Evolutionary conservation across 1,284 basidiomycete genomes (phyloP).

Genomic region (Mrakiaceae sp.): DNA sequence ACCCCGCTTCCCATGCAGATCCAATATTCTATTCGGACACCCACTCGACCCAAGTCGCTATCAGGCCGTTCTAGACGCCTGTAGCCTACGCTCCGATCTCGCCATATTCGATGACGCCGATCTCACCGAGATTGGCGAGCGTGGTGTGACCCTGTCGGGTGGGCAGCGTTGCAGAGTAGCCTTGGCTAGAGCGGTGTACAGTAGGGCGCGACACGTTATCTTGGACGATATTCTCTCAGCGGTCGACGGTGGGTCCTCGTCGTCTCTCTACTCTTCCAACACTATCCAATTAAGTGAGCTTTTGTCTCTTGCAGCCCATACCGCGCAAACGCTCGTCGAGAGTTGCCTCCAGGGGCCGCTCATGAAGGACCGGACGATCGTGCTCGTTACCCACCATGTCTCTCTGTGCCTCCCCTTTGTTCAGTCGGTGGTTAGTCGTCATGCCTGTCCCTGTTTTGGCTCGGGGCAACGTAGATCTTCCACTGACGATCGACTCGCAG

Average conservation of each 20-base stretch:
- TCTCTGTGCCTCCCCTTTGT: conserved; percentile 34
- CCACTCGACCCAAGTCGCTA: conserved; percentile 33
- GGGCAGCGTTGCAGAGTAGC: conserved; percentile 60
- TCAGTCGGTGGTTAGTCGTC: conserved; percentile 28
- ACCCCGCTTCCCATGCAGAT: conserved; percentile 16
- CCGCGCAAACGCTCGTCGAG: conserved; percentile 29
- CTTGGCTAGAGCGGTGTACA: conserved; percentile 68
- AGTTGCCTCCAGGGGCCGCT: conserved; percentile 36
- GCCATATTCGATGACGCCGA: conserved; percentile 31
- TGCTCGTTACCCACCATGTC: conserved; percentile 65
- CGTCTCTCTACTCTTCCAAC: background rate
- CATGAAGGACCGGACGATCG: conserved; percentile 50
- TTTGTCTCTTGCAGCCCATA: conserved; percentile 25
- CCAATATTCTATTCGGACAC: conserved; percentile 35
- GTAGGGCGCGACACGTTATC: conserved; percentile 42
- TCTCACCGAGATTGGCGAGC: conserved; percentile 70
- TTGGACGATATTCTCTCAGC: conserved; percentile 34
- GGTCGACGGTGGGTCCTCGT: conserved; percentile 24
- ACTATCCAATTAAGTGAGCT: background rate
- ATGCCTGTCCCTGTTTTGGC: conserved; percentile 33
- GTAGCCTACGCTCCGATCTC: conserved; percentile 30
- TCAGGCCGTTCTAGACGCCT: conserved; percentile 27
- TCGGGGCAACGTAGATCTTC: no score
- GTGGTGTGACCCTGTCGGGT: conserved; percentile 55
- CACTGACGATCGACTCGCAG: conserved; percentile 25